phyloP scores from a whole-genome alignment of 179 eudicot species.

The Beta macrorhiza region DNA sequence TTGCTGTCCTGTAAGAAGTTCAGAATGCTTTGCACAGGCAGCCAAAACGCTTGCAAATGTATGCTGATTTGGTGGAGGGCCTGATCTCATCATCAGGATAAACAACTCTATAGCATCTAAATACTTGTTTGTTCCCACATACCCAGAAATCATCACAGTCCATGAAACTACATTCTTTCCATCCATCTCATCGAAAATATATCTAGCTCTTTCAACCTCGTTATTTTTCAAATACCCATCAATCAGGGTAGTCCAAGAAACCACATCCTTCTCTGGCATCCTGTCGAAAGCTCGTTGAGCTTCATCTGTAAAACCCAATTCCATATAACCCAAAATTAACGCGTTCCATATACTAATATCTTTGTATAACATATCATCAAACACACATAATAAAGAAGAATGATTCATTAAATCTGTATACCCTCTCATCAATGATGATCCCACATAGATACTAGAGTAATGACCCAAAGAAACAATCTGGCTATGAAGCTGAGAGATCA shows the following conservation, averaged over 20 bases:
- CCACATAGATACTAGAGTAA: constrained; percentile 46
- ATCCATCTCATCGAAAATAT: constrained; percentile 42
- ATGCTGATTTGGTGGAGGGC: constrained; percentile 51
- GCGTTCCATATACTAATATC: constrained; percentile 58
- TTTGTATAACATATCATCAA: constrained; percentile 51
- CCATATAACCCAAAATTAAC: constrained; percentile 67
- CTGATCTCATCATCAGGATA: constrained; percentile 44
- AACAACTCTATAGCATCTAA: constrained; percentile 52
- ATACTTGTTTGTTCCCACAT: constrained; percentile 36
- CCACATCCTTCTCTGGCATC: constrained; percentile 55
- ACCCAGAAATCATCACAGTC: constrained; percentile 77
- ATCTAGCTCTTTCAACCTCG: constrained; percentile 44
- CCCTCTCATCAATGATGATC: constrained; percentile 65
- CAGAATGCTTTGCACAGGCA: constrained; percentile 68
- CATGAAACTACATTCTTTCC: constrained; percentile 61
- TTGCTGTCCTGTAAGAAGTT: constrained; percentile 54
- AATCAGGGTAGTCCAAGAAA: constrained; percentile 71
- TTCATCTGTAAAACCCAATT: constrained; percentile 49
- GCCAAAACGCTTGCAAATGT: constrained; percentile 64
- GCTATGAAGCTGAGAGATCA: constrained; percentile 72
- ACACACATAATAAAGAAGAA: constrained; percentile 38
- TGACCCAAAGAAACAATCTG: constrained; percentile 37
- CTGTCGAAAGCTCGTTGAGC: constrained; percentile 49
- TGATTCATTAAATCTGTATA: constrained; percentile 45
- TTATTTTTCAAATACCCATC: constrained; percentile 59